phyloP scores from a whole-genome alignment of 2,329 filamentous ascomycete species.

The Fusarium sp. region DNA sequence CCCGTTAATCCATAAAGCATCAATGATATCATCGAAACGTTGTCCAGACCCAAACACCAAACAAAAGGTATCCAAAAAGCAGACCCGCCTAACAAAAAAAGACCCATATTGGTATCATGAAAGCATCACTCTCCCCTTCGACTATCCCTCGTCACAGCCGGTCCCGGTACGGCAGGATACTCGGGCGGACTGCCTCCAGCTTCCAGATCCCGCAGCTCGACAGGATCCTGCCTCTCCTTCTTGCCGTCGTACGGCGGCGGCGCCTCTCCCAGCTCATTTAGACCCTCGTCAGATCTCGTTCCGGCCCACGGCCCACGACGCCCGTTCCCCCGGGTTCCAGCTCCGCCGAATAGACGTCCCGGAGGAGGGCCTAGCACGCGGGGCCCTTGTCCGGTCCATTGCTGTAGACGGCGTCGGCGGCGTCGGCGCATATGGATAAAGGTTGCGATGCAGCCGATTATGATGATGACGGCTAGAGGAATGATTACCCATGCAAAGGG shows the following conservation, averaged over 20 bases:
- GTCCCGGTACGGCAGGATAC: constrained; percentile 44
- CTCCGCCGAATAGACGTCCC: constrained; percentile 34
- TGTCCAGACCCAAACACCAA: constrained; percentile 1
- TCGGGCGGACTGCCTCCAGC: constrained; percentile 44
- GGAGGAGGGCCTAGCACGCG: constrained; percentile 29
- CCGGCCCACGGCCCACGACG: constrained; percentile 44
- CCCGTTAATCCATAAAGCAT: not conserved
- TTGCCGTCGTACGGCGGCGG: constrained; percentile 70
- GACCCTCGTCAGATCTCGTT: constrained; percentile 60
- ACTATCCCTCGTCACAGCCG: constrained; percentile 37
- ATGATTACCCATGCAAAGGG: constrained; percentile 70
- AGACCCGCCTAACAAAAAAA: not conserved
- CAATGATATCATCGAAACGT: not conserved
- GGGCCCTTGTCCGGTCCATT: constrained; percentile 23
- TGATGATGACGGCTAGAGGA: constrained; percentile 58
- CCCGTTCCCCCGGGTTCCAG: constrained; percentile 16
- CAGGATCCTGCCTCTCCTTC: constrained; percentile 39
- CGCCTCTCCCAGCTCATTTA: constrained; percentile 73
- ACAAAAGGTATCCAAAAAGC: constrained; percentile 1
- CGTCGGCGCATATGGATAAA: constrained; percentile 59
- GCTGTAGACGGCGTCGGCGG: constrained; percentile 38
- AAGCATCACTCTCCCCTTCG: constrained; percentile 23
- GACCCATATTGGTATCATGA: not conserved
- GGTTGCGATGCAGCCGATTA: constrained; percentile 53
- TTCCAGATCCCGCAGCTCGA: constrained; percentile 45